Evolutionary conservation across 371 early-diverging fungal species (phyloP).

Genomic region (Umbelopsis sp.): DNA sequence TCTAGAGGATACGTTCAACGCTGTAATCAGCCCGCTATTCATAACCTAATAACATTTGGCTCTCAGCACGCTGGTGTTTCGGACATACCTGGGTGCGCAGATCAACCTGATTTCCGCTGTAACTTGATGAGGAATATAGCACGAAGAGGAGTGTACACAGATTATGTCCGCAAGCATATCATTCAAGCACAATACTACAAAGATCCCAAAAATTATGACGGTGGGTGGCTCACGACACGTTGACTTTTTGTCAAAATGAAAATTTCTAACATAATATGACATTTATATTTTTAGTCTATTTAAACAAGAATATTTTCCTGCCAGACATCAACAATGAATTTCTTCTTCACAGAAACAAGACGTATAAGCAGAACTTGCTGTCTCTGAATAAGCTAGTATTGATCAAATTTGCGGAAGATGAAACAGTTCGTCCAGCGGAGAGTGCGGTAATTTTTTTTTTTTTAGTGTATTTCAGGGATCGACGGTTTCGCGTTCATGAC

Average conservation of each 20-base stretch:
- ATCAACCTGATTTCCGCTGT: slow-evolving; percentile 58
- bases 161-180: slow-evolving; percentile 78
- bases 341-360: slow-evolving; percentile 40
- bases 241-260: too few species aligned
- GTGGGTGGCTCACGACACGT: slow-evolving; percentile 31
- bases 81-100: slow-evolving; percentile 80
- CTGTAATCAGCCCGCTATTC: slow-evolving; percentile 78
- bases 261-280: not conserved
- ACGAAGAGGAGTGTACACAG: slow-evolving; percentile 74
- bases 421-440: slow-evolving; percentile 77
- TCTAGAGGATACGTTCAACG: slow-evolving; percentile 77
- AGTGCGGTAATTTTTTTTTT: slow-evolving; percentile 57
- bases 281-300: slow-evolving; percentile 53
- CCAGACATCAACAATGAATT: slow-evolving; percentile 88
- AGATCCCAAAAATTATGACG: slow-evolving; percentile 60
- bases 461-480: too few species aligned
- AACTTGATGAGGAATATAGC: slow-evolving; percentile 69
- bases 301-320: slow-evolving; percentile 76
- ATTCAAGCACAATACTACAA: slow-evolving; percentile 95
- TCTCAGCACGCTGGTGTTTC: slow-evolving; percentile 86
- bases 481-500: too few species aligned
- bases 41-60: slow-evolving; percentile 85
- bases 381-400: slow-evolving; percentile 75
- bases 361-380: slow-evolving; percentile 60
- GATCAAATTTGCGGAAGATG: slow-evolving; percentile 78